Base-by-base conservation (phyloP, 2,329 filamentous ascomycete genomes). In the Akanthomyces dipterigenus region DNA sequence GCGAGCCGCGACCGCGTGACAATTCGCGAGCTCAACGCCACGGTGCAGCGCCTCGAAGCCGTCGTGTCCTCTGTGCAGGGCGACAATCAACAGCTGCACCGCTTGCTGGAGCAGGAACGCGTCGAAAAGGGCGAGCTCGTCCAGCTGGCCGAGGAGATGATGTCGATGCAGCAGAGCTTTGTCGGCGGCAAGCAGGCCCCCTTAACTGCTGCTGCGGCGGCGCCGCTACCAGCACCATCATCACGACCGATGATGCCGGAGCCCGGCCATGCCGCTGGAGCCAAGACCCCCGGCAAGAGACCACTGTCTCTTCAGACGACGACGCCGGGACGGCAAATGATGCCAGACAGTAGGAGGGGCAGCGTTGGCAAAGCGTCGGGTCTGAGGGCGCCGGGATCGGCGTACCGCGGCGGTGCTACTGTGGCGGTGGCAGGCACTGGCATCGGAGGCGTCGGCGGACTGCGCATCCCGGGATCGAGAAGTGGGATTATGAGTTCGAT, bases 91-190 rank as follows among this genome's bases (percentile, higher is more conserved):
- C 79, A 83, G 38, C 78, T 93, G 28, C 77, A 88, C 38, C 73
- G 77, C 20, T 81, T 90, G 66, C 80, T 95, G 8, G 87, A 92
- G 71, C 79, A 82, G 63, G 90, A 95, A 75, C 82, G 90, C 7
- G 83, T 91, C 22, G 90, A 95, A 76, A 93, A 95, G 79, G 88
- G 89, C 58, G 90, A 93, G 75, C 79, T 95, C 43, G 90, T 95
- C 40, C 84, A 86, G 61, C 82, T 91, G 5, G 90, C 91, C 1
- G 90, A 95, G 72, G 90, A 95, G 77, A 89, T 95, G 86, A 88
- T 95, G 75, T 79, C 80, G 56, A 86, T 93, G 24, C 46, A 46
- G 75, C 80, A 86, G 72, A 81, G 76, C 68, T 75, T 80, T 55
- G 74, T 77, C 26, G 43, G 60, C 40, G 58, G 43, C 28, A 9